Base-by-base conservation (phyloP, 2,329 filamentous ascomycete genomes). In the Berkeleyomyces basicola region DNA sequence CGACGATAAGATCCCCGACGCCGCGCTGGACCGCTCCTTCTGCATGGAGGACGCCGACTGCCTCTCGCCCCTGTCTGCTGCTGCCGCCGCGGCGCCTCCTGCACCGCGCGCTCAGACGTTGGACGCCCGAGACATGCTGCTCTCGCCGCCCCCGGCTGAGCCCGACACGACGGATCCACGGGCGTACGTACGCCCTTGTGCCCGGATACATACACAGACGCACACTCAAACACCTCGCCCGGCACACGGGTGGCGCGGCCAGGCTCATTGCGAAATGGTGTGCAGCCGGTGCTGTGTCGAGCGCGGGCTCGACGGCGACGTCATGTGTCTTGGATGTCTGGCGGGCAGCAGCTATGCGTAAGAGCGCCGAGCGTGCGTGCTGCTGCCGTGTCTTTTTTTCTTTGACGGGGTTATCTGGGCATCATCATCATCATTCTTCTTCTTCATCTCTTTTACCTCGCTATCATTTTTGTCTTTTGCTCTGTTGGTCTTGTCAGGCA, bases 271-370 rank as follows among this genome's bases (percentile, higher is more conserved):
- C 7, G 72, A 76, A 42, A 78, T 81, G 67, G 75, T 87, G 2
- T 88, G 85, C 70, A 86, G 84, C 68, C 77, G 78, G 16, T 88
- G 85, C 71, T 87, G 84, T 69, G 78, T 87, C 2, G 85, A 88
- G 70, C 77, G 76, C 33, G 84, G 84, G 0, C 68, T 73, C 23
- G 79, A 86, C 61, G 85, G 85, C 36, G 83, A 87, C 58, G 79
- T 86, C 4, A 79, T 82, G 64, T 88, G 85, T 68, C 71, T 86
- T 58, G 82, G 82, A 1, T 88, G 85, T 66, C 73, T 85, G 47
- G 74, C 75, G 16, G 39, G 61, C 23, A 43, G 11, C 36, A 39
- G 31, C n/a, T 9, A 44, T n/a, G 16, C 23, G 23, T 23, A 23
- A 33, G 49, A 53, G 3, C 16, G 39, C 40, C 7, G 37, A 36